Base-by-base conservation (phyloP, 148 eudicot genomes). In the Gaultheria prostrata region DNA sequence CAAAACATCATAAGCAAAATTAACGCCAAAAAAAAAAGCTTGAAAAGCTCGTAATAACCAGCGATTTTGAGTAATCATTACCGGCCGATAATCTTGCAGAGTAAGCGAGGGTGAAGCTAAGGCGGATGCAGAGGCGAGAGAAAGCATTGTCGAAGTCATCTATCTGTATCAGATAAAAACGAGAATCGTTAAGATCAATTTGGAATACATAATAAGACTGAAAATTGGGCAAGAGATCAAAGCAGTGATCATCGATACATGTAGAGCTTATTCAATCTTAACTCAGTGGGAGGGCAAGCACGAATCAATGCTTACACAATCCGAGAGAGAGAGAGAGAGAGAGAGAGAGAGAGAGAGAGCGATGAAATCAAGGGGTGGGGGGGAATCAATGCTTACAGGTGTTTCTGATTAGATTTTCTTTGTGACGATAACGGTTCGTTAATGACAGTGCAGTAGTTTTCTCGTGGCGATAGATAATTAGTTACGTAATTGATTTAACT, bases 111-210 rank as follows among this genome's bases (percentile, higher is more conserved):
- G 76, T 61, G 91, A 84, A 87, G 91, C 75, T 46, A 90, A 84
- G 20, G 83, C 82, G 78, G 82, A 77, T 33, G 70, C 83, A 5
- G 92, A 89, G 35, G 90, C 86, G 48, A 91, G 82, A 82, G 92
- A 87, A 70, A 93, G 73, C 78, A 90, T 53, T 8, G 92, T 78
- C 59, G 95, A 92, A 46, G 94, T 92, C 94, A 92, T 90, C 91
- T 87, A 92, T 90, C 91, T 87, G 84, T 45, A 33, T 79, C 33
- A 51, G 65, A 4, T 70, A 35, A 28, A 6, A 6, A 51, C 18
- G 14, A 43, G 18, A 48, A 50, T 26, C 18, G 65, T 53, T 17
- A 53, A 78, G 80, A 77, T 77, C 81, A 20, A 54, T 35, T 78
- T 6, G 28, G 57, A 56, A 79, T 56, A 35, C 5, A 30, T 0